phyloP scores from a whole-genome alignment of 1,284 basidiomycete species.

The Irpex sp. region DNA sequence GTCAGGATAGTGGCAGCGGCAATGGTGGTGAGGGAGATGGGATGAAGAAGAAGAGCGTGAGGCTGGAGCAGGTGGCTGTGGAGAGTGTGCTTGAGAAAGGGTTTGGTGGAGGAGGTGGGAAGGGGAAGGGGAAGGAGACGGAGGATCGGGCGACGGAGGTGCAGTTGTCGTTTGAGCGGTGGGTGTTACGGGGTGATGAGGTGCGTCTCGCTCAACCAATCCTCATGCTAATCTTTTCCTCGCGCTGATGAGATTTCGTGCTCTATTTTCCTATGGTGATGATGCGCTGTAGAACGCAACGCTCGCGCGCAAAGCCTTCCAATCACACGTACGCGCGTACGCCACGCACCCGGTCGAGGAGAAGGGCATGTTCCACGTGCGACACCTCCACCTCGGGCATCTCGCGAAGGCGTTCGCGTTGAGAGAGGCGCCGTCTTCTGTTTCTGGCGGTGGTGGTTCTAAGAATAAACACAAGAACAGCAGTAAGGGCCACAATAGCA shows the following conservation, averaged over 20 bases:
- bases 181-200: slow-evolving; percentile 75
- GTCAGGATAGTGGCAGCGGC: too few relatives aligned
- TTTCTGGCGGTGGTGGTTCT: slow-evolving; percentile 31
- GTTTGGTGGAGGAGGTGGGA: slow-evolving; percentile 54
- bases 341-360: slow-evolving; percentile 95
- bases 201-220: slow-evolving; percentile 37
- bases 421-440: slow-evolving; percentile 82
- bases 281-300: slow-evolving; percentile 53
- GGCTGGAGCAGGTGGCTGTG: slow-evolving; percentile 55
- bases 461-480: slow-evolving; percentile 14
- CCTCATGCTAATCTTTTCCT: too few relatives aligned
- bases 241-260: not conserved
- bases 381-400: slow-evolving; percentile 92
- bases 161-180: slow-evolving; percentile 91
- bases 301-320: slow-evolving; percentile 81
- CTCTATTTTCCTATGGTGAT: not conserved
- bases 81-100: slow-evolving; percentile 75
- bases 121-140: slow-evolving; percentile 63
- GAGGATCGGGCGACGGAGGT: slow-evolving; percentile 94
- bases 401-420: slow-evolving; percentile 95
- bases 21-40: too few relatives aligned
- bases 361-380: slow-evolving; percentile 94
- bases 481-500: not conserved
- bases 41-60: slow-evolving; percentile 34
- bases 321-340: slow-evolving; percentile 93